Base-by-base conservation (phyloP, 371 early-diverging fungal species). In the Mucor circinelloides region DNA sequence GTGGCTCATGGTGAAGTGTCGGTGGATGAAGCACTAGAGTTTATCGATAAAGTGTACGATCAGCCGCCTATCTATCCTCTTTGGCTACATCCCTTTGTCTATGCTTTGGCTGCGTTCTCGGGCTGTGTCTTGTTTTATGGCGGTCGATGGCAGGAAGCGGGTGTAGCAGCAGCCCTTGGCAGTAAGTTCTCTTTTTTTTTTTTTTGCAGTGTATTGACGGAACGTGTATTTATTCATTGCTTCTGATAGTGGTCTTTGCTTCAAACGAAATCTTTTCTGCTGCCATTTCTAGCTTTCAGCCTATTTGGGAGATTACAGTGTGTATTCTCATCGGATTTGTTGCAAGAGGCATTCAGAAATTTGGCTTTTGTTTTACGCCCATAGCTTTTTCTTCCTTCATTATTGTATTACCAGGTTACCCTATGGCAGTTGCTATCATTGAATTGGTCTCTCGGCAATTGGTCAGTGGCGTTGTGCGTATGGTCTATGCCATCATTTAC, bases 401-500 rank as follows among this genome's bases (percentile, higher is more conserved):
- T 42, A 80, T 90, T 19, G 83, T 91, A 17, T 70, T 92, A 40
- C 93, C 93, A 0, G 94, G 94, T 17, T 85, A 90, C 48, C 77
- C 87, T 0, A 88, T 95, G 68, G 90, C 94, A 0, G 83, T 89
- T 13, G 82, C 89, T 13, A 88, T 94, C 63, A 88, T 93, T 50
- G 96, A 96, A 66, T 77, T 96, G 12, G 87, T 91, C 2, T 92
- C 95, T 3, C 83, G 95, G 15, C 94, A 95, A 70, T 75, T 95
- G 59, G 89, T 94, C 15, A 90, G 92, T 6, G 96, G 96, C 13
- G 91, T 93, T 0, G 89, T 94, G 1, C 87, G 94, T 0, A 81
- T 94, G 67, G 91, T 93, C 25, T 90, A 92, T 70, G 88, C 94
- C 2, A 76, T 96, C 12, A 77, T 95, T 15, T 89, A 89, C 19